phyloP scores from a whole-genome alignment of 2,329 filamentous ascomycete species.

The Orbilia blumenaviensis region DNA sequence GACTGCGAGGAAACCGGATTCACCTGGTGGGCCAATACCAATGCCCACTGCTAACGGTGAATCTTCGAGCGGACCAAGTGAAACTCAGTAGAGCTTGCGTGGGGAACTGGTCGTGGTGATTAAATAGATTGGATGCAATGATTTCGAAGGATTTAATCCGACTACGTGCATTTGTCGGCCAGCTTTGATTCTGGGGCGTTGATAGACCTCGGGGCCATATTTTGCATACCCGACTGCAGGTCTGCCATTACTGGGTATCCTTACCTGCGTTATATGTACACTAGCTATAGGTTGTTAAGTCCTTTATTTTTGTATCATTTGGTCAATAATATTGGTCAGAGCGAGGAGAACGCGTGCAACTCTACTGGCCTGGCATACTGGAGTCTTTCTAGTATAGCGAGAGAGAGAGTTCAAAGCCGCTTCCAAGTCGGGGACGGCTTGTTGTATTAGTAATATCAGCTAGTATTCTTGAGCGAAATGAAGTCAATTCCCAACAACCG shows the following conservation, averaged over 20 bases:
- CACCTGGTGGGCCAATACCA: constrained; percentile 76
- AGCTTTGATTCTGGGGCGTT: too few species aligned
- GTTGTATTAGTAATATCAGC: not conserved
- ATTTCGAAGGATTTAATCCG: not conserved
- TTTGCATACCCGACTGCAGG: too few species aligned
- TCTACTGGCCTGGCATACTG: not conserved
- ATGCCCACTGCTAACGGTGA: constrained; percentile 63
- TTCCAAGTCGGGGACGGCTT: not conserved
- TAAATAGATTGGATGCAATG: not conserved
- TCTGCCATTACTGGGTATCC: not conserved
- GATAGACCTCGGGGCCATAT: not conserved
- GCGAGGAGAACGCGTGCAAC: not conserved
- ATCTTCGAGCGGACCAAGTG: constrained; percentile 50
- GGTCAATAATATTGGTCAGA: not conserved
- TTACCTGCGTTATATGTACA: not conserved
- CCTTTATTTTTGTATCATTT: not conserved
- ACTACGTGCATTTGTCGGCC: too few species aligned
- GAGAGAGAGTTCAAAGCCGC: not conserved
- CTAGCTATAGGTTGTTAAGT: not conserved
- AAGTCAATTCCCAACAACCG: not conserved
- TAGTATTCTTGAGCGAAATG: not conserved
- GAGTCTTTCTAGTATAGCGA: not conserved
- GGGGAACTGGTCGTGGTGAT: not conserved
- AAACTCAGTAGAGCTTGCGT: not conserved
- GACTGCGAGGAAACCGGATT: constrained; percentile 76